These are phyloP conservation scores for Fusarium aywerte DNA, from an alignment of 2,329 filamentous ascomycete genomes.

Conservation along the genomic window DNA sequence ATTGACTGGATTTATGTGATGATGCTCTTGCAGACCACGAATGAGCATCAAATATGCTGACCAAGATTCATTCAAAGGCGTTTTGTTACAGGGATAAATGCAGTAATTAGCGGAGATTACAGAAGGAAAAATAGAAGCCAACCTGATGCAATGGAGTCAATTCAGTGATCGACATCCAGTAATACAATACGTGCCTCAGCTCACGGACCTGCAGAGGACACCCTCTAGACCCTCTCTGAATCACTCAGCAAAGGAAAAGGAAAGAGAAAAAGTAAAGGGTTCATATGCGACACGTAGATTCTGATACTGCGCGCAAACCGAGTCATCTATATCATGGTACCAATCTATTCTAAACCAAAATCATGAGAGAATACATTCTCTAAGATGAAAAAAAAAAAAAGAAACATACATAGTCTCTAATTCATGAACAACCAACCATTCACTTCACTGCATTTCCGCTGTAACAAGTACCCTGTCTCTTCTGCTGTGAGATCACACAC, in stretches of 20 bases:
- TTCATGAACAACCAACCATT: neutral
- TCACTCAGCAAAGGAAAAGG: neutral
- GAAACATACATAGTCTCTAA: too few relatives aligned
- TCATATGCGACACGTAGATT: neutral
- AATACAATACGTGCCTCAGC: neutral
- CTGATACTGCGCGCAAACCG: neutral
- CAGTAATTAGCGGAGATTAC: neutral
- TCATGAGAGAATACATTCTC: neutral
- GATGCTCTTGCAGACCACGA: neutral
- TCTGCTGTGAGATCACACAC: conserved; percentile 18
- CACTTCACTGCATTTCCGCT: neutral
- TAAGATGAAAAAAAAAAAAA: neutral
- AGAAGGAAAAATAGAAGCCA: neutral
- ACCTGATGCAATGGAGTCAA: neutral
- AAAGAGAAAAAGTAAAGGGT: neutral
- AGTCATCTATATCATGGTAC: neutral
- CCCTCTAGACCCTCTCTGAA: neutral
- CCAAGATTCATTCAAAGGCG: neutral
- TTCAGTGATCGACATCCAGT: neutral
- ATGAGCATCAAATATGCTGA: neutral
- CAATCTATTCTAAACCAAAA: neutral
- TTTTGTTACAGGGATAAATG: neutral
- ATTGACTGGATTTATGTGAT: neutral
- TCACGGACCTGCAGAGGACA: neutral
- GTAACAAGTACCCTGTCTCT: conserved; percentile 4